Conservation (phyloP, 2,329 filamentous ascomycete species). For the Stagonosporopsis chrysanthemi region DNA sequence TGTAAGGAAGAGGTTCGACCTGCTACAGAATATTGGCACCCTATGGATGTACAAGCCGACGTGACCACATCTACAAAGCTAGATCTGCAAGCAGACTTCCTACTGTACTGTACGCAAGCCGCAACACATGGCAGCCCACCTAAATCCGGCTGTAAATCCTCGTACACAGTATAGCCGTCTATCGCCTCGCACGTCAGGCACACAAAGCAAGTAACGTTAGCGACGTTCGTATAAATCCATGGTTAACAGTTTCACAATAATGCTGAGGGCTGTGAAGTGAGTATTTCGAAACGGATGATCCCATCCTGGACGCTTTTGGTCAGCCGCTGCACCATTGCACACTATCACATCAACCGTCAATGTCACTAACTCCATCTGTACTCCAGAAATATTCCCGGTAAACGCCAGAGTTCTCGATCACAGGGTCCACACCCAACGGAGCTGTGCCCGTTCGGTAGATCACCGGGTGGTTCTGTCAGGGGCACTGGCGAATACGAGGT, state of each 20-base stretch:
- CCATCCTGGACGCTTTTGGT: not conserved
- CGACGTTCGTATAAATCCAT: too few species aligned
- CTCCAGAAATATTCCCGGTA: not conserved
- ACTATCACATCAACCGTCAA: not conserved
- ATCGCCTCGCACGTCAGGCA: too few species aligned
- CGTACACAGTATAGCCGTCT: too few species aligned
- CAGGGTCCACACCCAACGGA: not conserved
- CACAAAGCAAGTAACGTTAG: too few species aligned
- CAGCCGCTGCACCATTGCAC: not conserved
- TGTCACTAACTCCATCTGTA: not conserved
- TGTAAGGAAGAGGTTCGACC: too few species aligned
- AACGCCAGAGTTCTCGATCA: not conserved
- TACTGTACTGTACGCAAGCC: too few species aligned
- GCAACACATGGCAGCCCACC: too few species aligned
- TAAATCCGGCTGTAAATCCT: too few species aligned
- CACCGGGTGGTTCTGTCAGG: not conserved
- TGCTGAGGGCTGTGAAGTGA: not conserved
- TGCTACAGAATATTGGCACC: too few species aligned
- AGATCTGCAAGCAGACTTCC: too few species aligned
- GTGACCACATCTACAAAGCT: too few species aligned
- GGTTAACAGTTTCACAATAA: not conserved
- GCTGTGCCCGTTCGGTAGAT: not conserved
- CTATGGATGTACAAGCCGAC: too few species aligned
- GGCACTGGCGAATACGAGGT: not conserved
- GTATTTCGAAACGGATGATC: not conserved